Evolutionary conservation across 1,284 basidiomycete genomes (phyloP).

Genomic region (Xerocomus subilludens): DNA sequence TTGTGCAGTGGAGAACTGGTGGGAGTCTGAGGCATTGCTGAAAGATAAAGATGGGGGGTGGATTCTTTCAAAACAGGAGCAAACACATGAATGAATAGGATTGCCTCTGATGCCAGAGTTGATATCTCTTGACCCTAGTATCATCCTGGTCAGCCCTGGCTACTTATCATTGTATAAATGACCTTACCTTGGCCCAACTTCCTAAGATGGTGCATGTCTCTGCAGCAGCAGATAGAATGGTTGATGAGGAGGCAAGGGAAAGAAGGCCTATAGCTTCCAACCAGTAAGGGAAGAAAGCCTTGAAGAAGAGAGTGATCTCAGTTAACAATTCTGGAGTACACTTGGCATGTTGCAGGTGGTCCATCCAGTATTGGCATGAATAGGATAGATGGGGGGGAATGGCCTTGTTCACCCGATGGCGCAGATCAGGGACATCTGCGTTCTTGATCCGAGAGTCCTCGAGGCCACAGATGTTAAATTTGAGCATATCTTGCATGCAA

Average conservation of each 20-base stretch:
- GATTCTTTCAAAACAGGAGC: constrained; percentile 36
- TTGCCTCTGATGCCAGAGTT: constrained; percentile 38
- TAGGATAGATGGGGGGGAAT: constrained; percentile 33
- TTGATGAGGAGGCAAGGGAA: constrained; percentile 24
- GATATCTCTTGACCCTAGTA: constrained; percentile 37
- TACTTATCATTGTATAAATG: neutral
- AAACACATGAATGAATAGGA: constrained; percentile 39
- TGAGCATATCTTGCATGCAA: constrained; percentile 35
- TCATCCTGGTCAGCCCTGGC: neutral
- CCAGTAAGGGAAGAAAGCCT: constrained; percentile 21
- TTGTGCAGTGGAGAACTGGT: constrained; percentile 32
- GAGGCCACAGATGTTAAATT: constrained; percentile 42
- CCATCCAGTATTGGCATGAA: constrained; percentile 42
- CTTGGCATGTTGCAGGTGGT: constrained; percentile 28
- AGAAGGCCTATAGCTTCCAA: constrained; percentile 42
- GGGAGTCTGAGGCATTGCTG: constrained; percentile 46
- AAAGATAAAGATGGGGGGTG: constrained; percentile 42
- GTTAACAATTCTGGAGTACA: constrained; percentile 33
- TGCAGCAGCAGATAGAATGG: constrained; percentile 32
- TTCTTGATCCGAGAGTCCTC: constrained; percentile 38
- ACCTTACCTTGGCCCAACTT: constrained; percentile 39
- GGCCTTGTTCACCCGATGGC: constrained; percentile 4
- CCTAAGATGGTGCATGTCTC: constrained; percentile 25
- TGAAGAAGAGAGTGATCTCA: constrained; percentile 38
- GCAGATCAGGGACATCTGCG: constrained; percentile 20